Base-by-base conservation (phyloP, 441 rosid species). In the Caryocar brasiliense region DNA sequence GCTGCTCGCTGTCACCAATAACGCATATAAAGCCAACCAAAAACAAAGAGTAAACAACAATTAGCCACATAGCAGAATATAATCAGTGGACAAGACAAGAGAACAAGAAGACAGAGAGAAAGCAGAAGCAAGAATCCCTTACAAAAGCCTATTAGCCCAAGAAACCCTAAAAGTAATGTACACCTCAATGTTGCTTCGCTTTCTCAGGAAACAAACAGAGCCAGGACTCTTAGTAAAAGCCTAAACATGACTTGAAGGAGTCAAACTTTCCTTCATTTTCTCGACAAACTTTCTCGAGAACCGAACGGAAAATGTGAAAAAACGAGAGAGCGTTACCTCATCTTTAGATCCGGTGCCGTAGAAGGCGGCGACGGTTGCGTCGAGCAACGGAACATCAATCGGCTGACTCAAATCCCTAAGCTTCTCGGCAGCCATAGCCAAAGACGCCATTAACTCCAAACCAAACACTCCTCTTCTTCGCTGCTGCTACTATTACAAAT, bases 341-440 rank as follows among this genome's bases (percentile, higher is more conserved):
- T 94, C 95, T 45, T 94, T 94, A 75, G 99, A 94, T 94, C 98
- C 98, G 64, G 99, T 94, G 62, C 97, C 99, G 26, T 90, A 94
- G 80, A 94, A 94, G 61, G 98, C 97, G 23, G 95, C 93, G 52
- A 94, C 98, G 55, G 97, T 90, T 35, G 96, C 95, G 59, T 94
- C 97, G 60, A 94, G 98, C 59, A 90, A 66, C 61, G 66, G 67
- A 55, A 94, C 98, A 71, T 94, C 99, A 65, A 94, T 87, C 61
- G 94, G 87, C 61, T 82, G 84, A 61, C 94, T 90, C 80, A 94
- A 85, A 78, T 94, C 94, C 58, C 95, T 67, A 51, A 90, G 86
- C 72, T 80, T 90, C 80, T 90, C 98, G 45, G 92, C 94, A 64
- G 96, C 99, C 96, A 94, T 83, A 62, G 57, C 81, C 37, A 69